Base-by-base conservation (phyloP, 2,329 filamentous ascomycete genomes). In the Fusarium poae region DNA sequence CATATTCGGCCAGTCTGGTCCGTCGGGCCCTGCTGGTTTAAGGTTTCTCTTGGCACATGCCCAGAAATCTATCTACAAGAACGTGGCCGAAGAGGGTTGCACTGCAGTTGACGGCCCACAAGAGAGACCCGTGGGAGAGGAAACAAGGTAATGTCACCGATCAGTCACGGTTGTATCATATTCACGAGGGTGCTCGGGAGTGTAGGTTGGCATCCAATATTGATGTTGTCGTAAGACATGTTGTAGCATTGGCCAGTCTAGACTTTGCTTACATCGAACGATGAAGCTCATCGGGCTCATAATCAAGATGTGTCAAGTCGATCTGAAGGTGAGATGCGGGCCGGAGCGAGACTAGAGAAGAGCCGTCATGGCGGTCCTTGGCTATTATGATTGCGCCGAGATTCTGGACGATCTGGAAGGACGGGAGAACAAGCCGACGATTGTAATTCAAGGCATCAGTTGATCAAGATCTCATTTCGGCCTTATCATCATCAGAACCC, bases 21-120 rank as follows among this genome's bases (percentile, higher is more conserved):
- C 48, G 48, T 51, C 52, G 48, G 52, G 15, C 23, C 52, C 32
- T 10, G 23, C 10, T 15, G 16, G 49, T 51, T 55, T 55, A 46
- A 46, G 18, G 32, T 34, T 46, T 46, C n/a, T 30, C 57, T 45
- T 56, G 59, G 57, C 52, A 49, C 20, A 55, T 55, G 43, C 30
- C 30, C 42, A 46, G 23, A 6, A 39, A 51, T 51, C 13, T 51
- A 20, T 40, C 18, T 25, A 29, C 18, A 27, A 51, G 35, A 51
- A 51, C 34, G 48, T 51, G 48, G 48, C 35, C 23, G 34, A 40
- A 45, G 20, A 34, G 39, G 16, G 59, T 62, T 42, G 34, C 35
- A 62, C 40, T 62, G 57, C 57, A 62, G 15, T 25, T 56, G 34
- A 37, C 15, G 27, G 49, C 25, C 25, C 27, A 30, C 27, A 45